Percentiles rank a stretch among this genome's conserved stretches.
Evolutionary conservation across 441 rosid genomes (phyloP).

Genomic region (Gossypium laxum): DNA sequence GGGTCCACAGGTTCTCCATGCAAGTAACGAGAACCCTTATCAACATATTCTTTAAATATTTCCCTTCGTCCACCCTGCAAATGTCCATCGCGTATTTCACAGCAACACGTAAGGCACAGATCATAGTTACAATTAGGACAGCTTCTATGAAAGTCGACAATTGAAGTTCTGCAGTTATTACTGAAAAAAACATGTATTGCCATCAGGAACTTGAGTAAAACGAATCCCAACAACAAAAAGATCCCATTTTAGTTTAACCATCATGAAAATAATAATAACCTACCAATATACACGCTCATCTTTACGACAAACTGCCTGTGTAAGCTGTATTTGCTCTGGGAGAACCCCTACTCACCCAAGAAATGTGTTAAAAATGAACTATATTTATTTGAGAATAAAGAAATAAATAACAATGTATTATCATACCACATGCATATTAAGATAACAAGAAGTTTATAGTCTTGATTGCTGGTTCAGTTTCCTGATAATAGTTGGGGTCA

Average conservation of each 20-base stretch:
- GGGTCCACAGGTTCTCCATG: conserved; percentile 30
- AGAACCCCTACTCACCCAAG: conserved; percentile 30
- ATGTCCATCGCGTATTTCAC: conserved; percentile 55
- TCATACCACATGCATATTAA: not conserved
- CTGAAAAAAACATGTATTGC: conserved; percentile 26
- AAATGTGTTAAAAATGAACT: not conserved
- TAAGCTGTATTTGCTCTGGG: conserved; percentile 20
- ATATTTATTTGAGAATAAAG: not conserved
- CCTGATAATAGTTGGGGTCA: not conserved
- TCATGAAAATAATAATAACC: not conserved
- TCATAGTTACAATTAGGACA: conserved; percentile 54
- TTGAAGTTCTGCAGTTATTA: conserved; percentile 62
- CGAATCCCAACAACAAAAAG: not conserved
- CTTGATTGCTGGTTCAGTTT: not conserved
- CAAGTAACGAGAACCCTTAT: conserved; percentile 31
- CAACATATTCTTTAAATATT: conserved; percentile 26
- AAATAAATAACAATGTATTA: not conserved
- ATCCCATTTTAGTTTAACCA: not conserved
- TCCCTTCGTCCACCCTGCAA: conserved; percentile 32
- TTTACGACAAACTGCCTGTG: conserved; percentile 20
- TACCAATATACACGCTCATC: conserved; percentile 50
- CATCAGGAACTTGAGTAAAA: not conserved
- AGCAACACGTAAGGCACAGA: conserved; percentile 73
- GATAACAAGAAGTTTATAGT: not conserved
- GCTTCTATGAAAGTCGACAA: conserved; percentile 66